phyloP scores from a whole-genome alignment of 192 early-diverging fungal genomes.

The Borealophlyctis nickersoniae region DNA sequence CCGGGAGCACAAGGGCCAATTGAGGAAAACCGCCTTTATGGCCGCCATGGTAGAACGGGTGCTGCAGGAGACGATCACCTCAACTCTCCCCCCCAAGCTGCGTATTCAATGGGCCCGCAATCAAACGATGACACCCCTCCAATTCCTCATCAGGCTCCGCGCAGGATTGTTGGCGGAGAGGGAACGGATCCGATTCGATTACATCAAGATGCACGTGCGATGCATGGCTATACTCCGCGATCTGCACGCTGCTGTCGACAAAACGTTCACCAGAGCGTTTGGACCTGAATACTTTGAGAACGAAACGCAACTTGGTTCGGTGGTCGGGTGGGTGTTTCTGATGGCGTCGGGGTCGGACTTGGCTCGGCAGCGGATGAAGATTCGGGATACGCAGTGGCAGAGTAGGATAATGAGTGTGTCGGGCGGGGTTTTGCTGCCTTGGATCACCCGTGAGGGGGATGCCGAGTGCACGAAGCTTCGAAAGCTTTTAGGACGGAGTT shows the following conservation, averaged over 20 bases:
- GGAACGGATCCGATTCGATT: slow-evolving; percentile 9
- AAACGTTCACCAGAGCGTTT: not conserved
- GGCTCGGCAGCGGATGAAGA: slow-evolving; percentile 1
- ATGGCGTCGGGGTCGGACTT: not conserved
- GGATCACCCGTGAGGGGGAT: slow-evolving; percentile 48
- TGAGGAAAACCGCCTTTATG: not conserved
- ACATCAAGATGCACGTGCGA: slow-evolving; percentile 7
- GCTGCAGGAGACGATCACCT: not conserved
- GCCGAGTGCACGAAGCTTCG: no score
- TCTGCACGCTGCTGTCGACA: not conserved
- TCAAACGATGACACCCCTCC: slow-evolving; percentile 7
- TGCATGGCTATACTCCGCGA: not conserved
- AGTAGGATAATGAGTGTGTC: no score
- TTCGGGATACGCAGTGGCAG: not conserved
- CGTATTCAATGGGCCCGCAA: not conserved
- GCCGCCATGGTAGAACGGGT: not conserved
- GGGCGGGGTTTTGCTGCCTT: no score
- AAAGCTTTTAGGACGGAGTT: no score
- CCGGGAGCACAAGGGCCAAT: not conserved
- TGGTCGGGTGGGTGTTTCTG: slow-evolving; percentile 5
- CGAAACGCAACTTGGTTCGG: slow-evolving; percentile 4
- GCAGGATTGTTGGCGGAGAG: not conserved
- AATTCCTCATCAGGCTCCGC: slow-evolving; percentile 3
- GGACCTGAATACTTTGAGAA: slow-evolving; percentile 5
- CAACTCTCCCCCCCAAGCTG: not conserved